Base-by-base conservation (phyloP, 805 yeast species). In the Metschnikowia rubicola region DNA sequence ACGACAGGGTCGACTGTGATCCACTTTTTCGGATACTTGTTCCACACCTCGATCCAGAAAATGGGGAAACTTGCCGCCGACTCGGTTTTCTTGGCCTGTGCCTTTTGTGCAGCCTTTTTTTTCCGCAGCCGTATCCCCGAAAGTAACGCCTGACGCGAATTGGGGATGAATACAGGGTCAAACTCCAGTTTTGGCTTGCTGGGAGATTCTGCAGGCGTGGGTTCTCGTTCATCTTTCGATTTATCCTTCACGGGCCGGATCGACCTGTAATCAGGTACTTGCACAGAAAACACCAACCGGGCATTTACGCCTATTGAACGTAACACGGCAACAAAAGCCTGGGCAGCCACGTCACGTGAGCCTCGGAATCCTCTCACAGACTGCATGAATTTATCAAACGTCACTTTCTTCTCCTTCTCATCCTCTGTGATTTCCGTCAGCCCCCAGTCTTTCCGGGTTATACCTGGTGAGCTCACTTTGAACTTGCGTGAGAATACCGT, bases 1-100 rank as follows among this genome's bases (percentile, higher is more conserved):
- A 84, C 83, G 0, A 84, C 69, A 0, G 97, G 94, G 58, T 94
- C 99, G 2, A 90, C 74, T 2, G 95, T 80, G n/a, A 90, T 76
- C 95, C 97, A 92, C 41, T 74, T 78, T 48, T 81, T 75, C 5
- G 80, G 67, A 48, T 76, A 79, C 42, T 77, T 77, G 61, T 92
- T 91, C 96, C 96, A 92, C 0, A 87, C 96, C 62, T 94, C 99
- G 19, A 83, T 83, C 99, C 99, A 94, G 60, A 84, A 90, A 0
- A 90, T 75, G 0, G 97, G 97, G 58, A 71, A 84, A 8, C 47
- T 50, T 2, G 71, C 63, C 15, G 41, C 19, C 2, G 43, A 37
- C 13, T 40, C 19, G 3, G 34, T 32, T 15, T 39, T 47, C n/a
- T 30, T 34, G 12, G 32, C 28, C 26, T 37, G 12, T 5, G 30